Conservation (phyloP, 1,139 yeast species). For the Protomyces inouyei region DNA sequence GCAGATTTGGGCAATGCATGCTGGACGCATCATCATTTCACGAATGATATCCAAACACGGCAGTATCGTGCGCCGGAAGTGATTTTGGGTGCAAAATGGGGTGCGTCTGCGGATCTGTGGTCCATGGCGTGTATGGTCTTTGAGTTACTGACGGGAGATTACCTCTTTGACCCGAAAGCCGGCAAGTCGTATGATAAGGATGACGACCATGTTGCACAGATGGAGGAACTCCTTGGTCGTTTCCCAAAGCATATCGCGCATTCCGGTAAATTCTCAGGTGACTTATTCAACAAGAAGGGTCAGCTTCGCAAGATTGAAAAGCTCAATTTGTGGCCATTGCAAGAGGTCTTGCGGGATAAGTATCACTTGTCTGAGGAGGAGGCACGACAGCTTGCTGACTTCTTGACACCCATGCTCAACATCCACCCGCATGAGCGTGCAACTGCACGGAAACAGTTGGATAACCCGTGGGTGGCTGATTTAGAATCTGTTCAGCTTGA, state of each 20-base stretch:
- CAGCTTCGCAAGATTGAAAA: conserved; percentile 55
- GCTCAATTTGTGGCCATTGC: conserved; percentile 65
- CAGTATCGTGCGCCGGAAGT: conserved; percentile 84
- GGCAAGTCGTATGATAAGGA: conserved; percentile 60
- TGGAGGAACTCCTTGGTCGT: conserved; percentile 64
- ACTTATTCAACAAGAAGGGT: conserved; percentile 54
- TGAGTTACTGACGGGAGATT: conserved; percentile 80
- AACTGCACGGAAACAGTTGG: conserved; percentile 47
- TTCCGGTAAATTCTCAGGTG: conserved; percentile 51
- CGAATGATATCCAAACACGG: conserved; percentile 79
- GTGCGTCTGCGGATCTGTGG: conserved; percentile 81
- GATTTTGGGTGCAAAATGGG: conserved; percentile 66
- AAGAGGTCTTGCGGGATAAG: conserved; percentile 64
- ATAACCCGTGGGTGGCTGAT: conserved; percentile 14
- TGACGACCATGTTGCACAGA: conserved; percentile 84
- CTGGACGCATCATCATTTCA: conserved; percentile 64
- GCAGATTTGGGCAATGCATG: conserved; percentile 89
- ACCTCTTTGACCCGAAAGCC: conserved; percentile 71
- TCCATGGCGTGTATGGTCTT: conserved; percentile 75
- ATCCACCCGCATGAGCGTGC: conserved; percentile 66
- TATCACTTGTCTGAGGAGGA: conserved; percentile 57
- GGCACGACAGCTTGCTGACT: conserved; percentile 55
- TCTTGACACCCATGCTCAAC: conserved; percentile 66
- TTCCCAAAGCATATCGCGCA: conserved; percentile 52
- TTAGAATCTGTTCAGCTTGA: neutral